phyloP scores from a whole-genome alignment of 2,329 filamentous ascomycete species.

The Penicillium oxalicum region DNA sequence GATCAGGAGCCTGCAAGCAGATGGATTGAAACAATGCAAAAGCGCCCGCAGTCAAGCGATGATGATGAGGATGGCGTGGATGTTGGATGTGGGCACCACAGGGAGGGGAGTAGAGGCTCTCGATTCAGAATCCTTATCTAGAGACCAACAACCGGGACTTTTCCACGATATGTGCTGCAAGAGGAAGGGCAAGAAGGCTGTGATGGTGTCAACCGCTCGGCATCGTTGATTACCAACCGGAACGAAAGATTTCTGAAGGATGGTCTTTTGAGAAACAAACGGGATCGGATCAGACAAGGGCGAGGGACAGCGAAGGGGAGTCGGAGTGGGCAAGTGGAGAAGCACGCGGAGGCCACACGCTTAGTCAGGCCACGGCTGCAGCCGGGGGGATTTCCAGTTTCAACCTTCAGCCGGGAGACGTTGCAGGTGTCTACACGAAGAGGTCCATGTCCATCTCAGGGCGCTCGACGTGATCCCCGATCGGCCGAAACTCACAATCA shows the following conservation, averaged over 20 bases:
- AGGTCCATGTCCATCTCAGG: no score
- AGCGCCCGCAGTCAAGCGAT: constrained; percentile 10
- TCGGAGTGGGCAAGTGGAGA: constrained; percentile 16
- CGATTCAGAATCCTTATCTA: constrained; percentile 7
- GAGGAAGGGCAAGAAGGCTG: constrained; percentile 11
- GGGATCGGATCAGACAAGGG: constrained; percentile 10
- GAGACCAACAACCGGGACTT: constrained; percentile 12
- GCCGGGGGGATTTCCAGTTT: neutral
- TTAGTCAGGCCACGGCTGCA: constrained; percentile 15
- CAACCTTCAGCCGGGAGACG: neutral
- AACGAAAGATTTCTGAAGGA: constrained; percentile 5
- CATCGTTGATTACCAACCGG: constrained; percentile 11
- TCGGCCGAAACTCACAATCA: no score
- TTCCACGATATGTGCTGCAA: constrained; percentile 14
- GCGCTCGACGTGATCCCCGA: no score
- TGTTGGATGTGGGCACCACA: constrained; percentile 3
- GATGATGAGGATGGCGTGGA: constrained; percentile 11
- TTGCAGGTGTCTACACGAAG: no score
- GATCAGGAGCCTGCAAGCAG: constrained; percentile 9
- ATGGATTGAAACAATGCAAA: constrained; percentile 11
- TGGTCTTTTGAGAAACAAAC: neutral
- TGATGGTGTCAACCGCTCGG: constrained; percentile 15
- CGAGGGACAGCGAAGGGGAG: constrained; percentile 14
- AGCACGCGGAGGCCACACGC: constrained; percentile 13
- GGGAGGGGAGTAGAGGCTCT: constrained; percentile 5